A percentile compares a stretch with the other conserved stretches of the same genome.
Conservation (phyloP, 164 flowering plant genomes). For the Tetracentron sinense region DNA sequence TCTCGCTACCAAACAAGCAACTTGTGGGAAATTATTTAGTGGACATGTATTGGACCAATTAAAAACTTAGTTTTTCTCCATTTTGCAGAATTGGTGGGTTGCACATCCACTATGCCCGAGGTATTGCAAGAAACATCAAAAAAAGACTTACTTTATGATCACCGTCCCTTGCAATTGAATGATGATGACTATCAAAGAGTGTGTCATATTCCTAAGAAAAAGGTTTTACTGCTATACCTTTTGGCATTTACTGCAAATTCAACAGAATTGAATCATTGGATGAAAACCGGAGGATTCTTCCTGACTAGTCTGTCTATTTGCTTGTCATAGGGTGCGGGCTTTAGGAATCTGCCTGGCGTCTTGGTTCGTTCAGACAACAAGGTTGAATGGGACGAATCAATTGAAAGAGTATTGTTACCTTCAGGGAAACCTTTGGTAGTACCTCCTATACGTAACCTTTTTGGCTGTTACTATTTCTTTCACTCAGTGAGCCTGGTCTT, state of each 20-base stretch:
- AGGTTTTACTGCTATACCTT: constrained; percentile 37
- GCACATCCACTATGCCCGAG: background rate
- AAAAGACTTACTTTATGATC: constrained; percentile 42
- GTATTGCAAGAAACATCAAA: background rate
- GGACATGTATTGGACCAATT: too few relatives aligned
- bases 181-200: constrained; percentile 68
- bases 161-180: constrained; percentile 56
- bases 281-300: background rate
- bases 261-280: background rate
- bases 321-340: constrained; percentile 63
- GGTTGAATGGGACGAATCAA: constrained; percentile 53
- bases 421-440: constrained; percentile 77
- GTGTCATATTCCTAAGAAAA: constrained; percentile 56
- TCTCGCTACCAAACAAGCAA: too few relatives aligned
- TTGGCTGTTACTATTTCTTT: background rate
- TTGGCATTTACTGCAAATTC: background rate
- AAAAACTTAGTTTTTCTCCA: background rate
- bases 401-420: constrained; percentile 36
- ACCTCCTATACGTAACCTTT: background rate
- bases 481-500: background rate
- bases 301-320: background rate
- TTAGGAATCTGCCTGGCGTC: constrained; percentile 75
- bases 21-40: too few relatives aligned
- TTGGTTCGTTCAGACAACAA: constrained; percentile 41
- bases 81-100: constrained; percentile 33